phyloP scores from a whole-genome alignment of 192 early-diverging fungal species.

The Coemansia sp. region DNA sequence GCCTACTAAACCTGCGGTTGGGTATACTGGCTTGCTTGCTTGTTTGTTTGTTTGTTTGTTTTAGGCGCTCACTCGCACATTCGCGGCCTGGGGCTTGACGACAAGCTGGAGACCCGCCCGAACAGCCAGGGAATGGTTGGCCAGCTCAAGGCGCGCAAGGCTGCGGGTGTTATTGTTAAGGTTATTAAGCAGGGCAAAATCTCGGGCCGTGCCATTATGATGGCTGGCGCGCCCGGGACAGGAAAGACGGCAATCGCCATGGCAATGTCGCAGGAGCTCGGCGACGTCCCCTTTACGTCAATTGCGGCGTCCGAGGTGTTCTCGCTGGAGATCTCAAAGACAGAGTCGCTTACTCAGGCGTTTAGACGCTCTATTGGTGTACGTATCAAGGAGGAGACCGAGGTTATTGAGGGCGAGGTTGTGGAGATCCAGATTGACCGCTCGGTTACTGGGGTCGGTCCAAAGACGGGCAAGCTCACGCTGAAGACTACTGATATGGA shows the following conservation, averaged over 20 bases:
- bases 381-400: constrained; percentile 97
- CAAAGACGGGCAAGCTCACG: constrained; percentile 96
- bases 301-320: constrained; percentile 97
- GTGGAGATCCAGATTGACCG: constrained; percentile 98
- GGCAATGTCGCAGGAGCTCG: constrained; percentile 96
- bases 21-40: not conserved
- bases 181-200: constrained; percentile 98
- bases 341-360: constrained; percentile 96
- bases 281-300: constrained; percentile 98
- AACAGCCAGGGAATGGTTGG: constrained; percentile 98
- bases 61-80: constrained; percentile 98
- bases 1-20: not conserved
- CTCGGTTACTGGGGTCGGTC: constrained; percentile 83
- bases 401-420: constrained; percentile 97
- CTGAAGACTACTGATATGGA: constrained; percentile 99
- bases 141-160: constrained; percentile 89
- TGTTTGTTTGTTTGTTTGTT: not conserved
- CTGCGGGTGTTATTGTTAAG: constrained; percentile 93
- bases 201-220: constrained; percentile 93
- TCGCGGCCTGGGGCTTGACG: constrained; percentile 92
- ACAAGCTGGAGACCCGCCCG: constrained; percentile 82
- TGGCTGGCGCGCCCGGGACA: constrained; percentile 98
- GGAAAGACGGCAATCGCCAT: constrained; percentile 99
- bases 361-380: constrained; percentile 97
- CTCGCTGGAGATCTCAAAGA: constrained; percentile 98